Evolutionary conservation across 2,329 filamentous ascomycete species (phyloP).

Genomic region (Monilinia fructigena): DNA sequence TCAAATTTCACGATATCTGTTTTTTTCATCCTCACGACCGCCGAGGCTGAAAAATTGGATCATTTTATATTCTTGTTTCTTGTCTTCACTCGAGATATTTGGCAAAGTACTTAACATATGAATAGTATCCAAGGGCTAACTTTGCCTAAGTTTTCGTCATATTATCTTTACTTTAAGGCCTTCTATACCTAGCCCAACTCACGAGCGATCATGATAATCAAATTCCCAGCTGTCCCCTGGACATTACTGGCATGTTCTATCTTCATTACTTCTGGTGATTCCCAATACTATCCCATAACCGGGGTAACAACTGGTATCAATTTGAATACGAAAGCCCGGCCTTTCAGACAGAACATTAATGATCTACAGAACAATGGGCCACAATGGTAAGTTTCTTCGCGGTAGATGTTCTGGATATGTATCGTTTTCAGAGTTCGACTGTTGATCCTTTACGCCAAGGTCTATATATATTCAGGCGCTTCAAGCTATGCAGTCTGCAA

Average conservation of each 20-base stretch:
- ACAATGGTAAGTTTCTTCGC: slow-evolving; percentile 10
- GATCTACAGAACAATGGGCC: slow-evolving; percentile 31
- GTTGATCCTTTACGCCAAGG: slow-evolving; percentile 25
- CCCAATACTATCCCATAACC: slow-evolving; percentile 24
- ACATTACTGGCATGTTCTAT: slow-evolving; percentile 1
- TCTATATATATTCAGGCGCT: slow-evolving; percentile 29
- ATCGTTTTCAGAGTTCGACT: background rate
- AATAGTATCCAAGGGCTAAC: background rate
- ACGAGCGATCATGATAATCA: slow-evolving; percentile 8
- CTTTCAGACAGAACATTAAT: slow-evolving; percentile 32
- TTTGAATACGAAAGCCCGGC: slow-evolving; percentile 27
- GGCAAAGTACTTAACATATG: slow-evolving; percentile 3
- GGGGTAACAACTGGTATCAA: slow-evolving; percentile 32
- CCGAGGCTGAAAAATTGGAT: background rate
- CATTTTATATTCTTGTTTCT: background rate
- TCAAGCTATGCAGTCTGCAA: slow-evolving; percentile 29
- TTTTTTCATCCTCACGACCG: background rate
- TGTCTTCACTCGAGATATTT: background rate
- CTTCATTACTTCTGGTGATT: background rate
- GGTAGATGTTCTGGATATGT: slow-evolving; percentile 24
- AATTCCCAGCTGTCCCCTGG: background rate
- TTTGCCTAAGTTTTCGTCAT: background rate
- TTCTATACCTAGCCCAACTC: background rate
- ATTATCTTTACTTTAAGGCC: background rate
- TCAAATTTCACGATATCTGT: background rate